Percentiles rank a stretch among this genome's conserved stretches.
Evolutionary conservation across 371 early-diverging fungal species (phyloP).

Genomic region (Mortierella sp.): DNA sequence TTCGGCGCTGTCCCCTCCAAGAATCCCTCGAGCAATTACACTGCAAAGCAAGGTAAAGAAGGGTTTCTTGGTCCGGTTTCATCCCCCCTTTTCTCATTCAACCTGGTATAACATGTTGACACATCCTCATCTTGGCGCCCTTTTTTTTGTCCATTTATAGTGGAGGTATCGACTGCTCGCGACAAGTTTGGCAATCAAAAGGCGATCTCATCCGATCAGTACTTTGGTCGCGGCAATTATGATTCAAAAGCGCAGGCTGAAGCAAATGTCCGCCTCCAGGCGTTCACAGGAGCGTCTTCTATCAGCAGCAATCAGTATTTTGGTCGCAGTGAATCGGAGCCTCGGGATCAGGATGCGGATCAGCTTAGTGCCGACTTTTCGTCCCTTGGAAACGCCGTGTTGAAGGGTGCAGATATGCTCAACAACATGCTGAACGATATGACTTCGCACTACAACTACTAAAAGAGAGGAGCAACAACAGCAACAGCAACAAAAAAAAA

Average conservation of each 20-base stretch:
- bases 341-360: conserved; percentile 43
- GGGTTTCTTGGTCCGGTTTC: too few species aligned
- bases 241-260: conserved; percentile 72
- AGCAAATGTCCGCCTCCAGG: conserved; percentile 68
- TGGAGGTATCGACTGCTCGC: conserved; percentile 59
- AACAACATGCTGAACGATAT: conserved; percentile 52
- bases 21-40: conserved; percentile 21
- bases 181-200: conserved; percentile 82
- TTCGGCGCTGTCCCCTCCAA: conserved; percentile 64
- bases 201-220: conserved; percentile 90
- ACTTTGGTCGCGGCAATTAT: conserved; percentile 84
- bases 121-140: too few species aligned
- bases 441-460: conserved; percentile 55
- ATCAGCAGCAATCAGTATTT: conserved; percentile 88
- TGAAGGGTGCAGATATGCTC: conserved; percentile 62
- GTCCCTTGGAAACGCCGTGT: conserved; percentile 76
- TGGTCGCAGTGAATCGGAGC: conserved; percentile 71
- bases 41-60: conserved; percentile 34
- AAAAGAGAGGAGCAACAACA: conserved; percentile 7
- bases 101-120: too few species aligned
- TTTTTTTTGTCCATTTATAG: conserved; percentile 2
- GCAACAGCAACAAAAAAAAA: too few species aligned
- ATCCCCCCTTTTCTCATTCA: neutral
- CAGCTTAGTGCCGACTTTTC: conserved; percentile 68
- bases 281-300: conserved; percentile 77